These are phyloP conservation scores for Paxillus ammoniavirescens DNA, from an alignment of 768 basidiomycete species.

Conservation along the genomic window DNA sequence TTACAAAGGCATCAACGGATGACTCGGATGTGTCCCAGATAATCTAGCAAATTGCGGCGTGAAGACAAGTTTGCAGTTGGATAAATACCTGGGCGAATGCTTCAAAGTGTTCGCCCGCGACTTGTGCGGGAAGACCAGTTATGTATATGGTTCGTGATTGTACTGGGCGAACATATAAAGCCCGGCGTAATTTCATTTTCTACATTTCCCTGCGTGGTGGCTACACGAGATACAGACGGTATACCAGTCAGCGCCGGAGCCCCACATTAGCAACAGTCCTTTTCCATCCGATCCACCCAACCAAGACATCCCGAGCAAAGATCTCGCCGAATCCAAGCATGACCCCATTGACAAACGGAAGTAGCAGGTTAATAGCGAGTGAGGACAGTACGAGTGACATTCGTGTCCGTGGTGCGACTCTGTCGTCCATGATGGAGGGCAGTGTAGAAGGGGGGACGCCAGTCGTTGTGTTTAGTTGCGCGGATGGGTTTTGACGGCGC, in stretches of 20 bases:
- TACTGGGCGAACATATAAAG: too few relatives aligned
- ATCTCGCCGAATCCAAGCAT: slow-evolving; percentile 98
- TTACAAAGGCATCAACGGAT: too few relatives aligned
- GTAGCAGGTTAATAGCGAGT: slow-evolving; percentile 77
- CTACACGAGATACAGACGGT: neutral
- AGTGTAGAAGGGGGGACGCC: slow-evolving; percentile 46
- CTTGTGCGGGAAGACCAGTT: too few relatives aligned
- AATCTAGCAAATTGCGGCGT: neutral
- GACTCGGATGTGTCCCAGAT: too few relatives aligned
- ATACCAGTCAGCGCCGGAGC: slow-evolving; percentile 16
- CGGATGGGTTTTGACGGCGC: slow-evolving; percentile 18
- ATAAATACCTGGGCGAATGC: too few relatives aligned
- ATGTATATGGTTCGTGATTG: too few relatives aligned
- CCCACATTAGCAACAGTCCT: slow-evolving; percentile 25
- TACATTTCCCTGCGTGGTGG: slow-evolving; percentile 1
- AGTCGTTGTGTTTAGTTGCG: slow-evolving; percentile 27
- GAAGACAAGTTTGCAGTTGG: neutral
- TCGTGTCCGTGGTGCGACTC: slow-evolving; percentile 66
- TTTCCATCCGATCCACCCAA: slow-evolving; percentile 50
- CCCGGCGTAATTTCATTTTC: neutral
- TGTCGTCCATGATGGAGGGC: slow-evolving; percentile 66
- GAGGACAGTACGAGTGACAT: slow-evolving; percentile 67
- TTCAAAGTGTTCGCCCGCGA: too few relatives aligned
- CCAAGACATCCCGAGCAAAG: slow-evolving; percentile 77
- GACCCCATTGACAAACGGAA: slow-evolving; percentile 91